phyloP scores from a whole-genome alignment of 75 land plant species.

The Pinus taeda region DNA sequence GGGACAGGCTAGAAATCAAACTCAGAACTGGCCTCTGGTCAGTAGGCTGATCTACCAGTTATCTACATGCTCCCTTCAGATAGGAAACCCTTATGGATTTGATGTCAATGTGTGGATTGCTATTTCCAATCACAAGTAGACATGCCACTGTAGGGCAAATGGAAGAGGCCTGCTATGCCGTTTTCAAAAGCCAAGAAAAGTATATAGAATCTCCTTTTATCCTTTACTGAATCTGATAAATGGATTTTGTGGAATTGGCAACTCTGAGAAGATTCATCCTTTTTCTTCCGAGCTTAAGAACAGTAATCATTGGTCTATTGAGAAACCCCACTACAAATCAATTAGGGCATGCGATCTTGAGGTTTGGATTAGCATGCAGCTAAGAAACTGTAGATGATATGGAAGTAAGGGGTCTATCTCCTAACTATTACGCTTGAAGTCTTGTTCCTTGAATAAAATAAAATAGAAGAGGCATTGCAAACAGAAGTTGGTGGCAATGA shows the following conservation, averaged over 20 bases:
- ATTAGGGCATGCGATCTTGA: conserved; percentile 42
- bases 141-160: conserved; percentile 47
- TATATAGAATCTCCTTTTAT: conserved; percentile 30
- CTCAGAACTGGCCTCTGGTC: too few relatives aligned
- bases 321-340: conserved; percentile 42
- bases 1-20: too few relatives aligned
- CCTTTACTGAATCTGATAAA: conserved; percentile 45
- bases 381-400: conserved; percentile 49
- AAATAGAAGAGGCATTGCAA: conserved; percentile 28
- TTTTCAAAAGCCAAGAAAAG: conserved; percentile 44
- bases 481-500: not conserved
- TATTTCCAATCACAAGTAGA: conserved; percentile 8
- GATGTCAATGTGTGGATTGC: too few relatives aligned
- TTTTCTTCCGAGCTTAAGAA: conserved; percentile 49
- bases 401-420: conserved; percentile 43
- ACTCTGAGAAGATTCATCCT: conserved; percentile 45
- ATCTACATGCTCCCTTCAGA: too few relatives aligned
- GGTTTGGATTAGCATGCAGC: conserved; percentile 58
- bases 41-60: too few relatives aligned
- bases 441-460: conserved; percentile 23
- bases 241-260: conserved; percentile 46
- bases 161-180: conserved; percentile 39
- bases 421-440: conserved; percentile 38
- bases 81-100: too few relatives aligned
- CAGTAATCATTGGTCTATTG: conserved; percentile 32